A percentile compares a stretch with the other conserved stretches of the same genome.
Conservation (phyloP, 23 red algal genomes). For the Rhodosorus marinus region DNA sequence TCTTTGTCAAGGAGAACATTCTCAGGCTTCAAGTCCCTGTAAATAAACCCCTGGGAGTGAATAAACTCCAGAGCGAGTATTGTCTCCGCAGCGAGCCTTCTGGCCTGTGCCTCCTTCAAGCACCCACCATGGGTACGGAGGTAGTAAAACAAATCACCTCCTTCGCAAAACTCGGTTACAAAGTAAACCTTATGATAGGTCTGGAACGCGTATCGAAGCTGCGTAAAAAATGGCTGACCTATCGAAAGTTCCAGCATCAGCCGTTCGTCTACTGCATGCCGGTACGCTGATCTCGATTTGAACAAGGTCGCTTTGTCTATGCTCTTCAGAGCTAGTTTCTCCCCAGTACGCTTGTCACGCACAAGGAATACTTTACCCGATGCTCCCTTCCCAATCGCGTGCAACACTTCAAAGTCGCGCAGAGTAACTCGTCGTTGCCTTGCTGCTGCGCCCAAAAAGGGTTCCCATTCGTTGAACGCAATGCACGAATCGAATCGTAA, state of each 20-base stretch:
- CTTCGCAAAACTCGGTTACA: slow-evolving; percentile 77
- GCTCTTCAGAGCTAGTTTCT: slow-evolving; percentile 62
- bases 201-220: slow-evolving; percentile 79
- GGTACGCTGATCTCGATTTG: slow-evolving; percentile 32
- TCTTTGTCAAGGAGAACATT: slow-evolving; percentile 71
- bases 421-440: slow-evolving; percentile 17
- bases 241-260: slow-evolving; percentile 66
- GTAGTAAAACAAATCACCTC: slow-evolving; percentile 79
- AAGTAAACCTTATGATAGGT: slow-evolving; percentile 62
- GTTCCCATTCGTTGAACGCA: too few relatives aligned
- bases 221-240: slow-evolving; percentile 77
- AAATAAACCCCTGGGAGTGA: slow-evolving; percentile 55
- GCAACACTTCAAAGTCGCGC: slow-evolving; percentile 68
- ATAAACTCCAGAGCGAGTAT: slow-evolving; percentile 63
- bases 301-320: slow-evolving; percentile 73
- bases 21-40: slow-evolving; percentile 74
- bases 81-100: slow-evolving; percentile 57
- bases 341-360: slow-evolving; percentile 26
- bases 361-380: slow-evolving; percentile 42
- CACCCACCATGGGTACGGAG: slow-evolving; percentile 44
- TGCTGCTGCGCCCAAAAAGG: too few relatives aligned
- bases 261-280: slow-evolving; percentile 80
- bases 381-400: slow-evolving; percentile 51
- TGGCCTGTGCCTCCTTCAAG: slow-evolving; percentile 20
- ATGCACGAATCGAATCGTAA: too few relatives aligned